phyloP scores from a whole-genome alignment of 208 protist genomes.

The Wallacemonas sp. region DNA sequence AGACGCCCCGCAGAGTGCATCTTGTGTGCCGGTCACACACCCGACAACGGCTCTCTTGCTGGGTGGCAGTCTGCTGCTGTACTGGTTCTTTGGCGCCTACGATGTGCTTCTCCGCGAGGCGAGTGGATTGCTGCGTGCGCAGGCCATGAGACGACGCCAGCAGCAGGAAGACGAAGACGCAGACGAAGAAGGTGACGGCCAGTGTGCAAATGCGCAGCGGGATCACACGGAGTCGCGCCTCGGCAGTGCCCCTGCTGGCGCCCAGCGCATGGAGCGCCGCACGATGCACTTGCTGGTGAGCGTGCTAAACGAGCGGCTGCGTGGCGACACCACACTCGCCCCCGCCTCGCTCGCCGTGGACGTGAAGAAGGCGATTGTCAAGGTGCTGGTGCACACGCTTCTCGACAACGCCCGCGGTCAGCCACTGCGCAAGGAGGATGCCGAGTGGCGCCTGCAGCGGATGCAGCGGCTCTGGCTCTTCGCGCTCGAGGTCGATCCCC shows the following conservation, averaged over 20 bases:
- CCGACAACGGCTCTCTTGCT: constrained; percentile 50
- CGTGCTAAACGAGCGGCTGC: constrained; percentile 39
- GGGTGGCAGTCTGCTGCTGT: constrained; percentile 56
- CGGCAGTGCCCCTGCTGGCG: too few relatives aligned
- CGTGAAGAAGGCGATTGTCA: constrained; percentile 41
- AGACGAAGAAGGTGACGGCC: too few relatives aligned
- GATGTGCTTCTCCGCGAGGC: constrained; percentile 3
- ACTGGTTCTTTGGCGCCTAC: constrained; percentile 44
- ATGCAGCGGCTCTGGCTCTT: constrained; percentile 54
- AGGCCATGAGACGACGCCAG: neutral
- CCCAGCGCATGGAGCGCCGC: neutral
- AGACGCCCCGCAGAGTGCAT: too few relatives aligned
- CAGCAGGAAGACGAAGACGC: neutral
- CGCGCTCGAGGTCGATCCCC: constrained; percentile 42
- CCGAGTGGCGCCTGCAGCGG: constrained; percentile 27
- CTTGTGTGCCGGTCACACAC: constrained; percentile 19
- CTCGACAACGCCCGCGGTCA: constrained; percentile 49
- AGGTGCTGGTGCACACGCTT: constrained; percentile 59
- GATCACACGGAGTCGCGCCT: too few relatives aligned
- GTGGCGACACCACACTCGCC: constrained; percentile 19
- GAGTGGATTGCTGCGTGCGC: neutral
- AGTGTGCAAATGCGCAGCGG: too few relatives aligned
- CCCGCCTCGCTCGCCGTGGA: constrained; percentile 28
- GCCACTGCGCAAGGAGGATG: constrained; percentile 23
- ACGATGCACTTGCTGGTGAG: constrained; percentile 29